A percentile compares a stretch with the other conserved stretches of the same genome.
Evolutionary conservation across 352 stramenopile species (phyloP).

Genomic region (Globisporangium recalcitrans): DNA sequence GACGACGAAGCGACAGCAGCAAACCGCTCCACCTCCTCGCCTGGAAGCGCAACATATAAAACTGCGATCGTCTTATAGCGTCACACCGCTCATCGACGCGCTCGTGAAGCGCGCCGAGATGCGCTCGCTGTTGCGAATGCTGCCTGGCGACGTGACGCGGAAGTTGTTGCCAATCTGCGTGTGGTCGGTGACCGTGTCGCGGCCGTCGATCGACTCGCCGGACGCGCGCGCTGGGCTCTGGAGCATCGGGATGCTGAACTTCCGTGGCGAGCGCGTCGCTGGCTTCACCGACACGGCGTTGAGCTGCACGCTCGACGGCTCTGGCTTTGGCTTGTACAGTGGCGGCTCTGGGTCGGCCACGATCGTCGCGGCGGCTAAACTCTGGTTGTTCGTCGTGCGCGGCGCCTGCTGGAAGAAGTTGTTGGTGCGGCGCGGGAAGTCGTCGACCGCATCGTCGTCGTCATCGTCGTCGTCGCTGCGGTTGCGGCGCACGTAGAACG

Average conservation of each 20-base stretch:
- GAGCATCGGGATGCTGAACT: conserved; percentile 22
- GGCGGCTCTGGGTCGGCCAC: conserved; percentile 11
- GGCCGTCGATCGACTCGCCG: conserved; percentile 18
- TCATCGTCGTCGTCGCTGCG: conserved; percentile 36
- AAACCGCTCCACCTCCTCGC: not conserved
- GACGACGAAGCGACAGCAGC: conserved; percentile 1
- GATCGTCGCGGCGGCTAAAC: not conserved
- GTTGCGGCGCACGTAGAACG: conserved; percentile 48
- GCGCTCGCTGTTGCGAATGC: conserved; percentile 12
- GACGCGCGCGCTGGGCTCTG: conserved; percentile 16
- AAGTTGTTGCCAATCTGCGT: conserved; percentile 3
- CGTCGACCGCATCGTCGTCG: conserved; percentile 41
- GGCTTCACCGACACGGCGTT: conserved; percentile 16
- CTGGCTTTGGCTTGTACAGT: conserved; percentile 14
- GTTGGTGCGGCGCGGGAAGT: conserved; percentile 48
- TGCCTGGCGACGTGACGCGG: conserved; percentile 14
- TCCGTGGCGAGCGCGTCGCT: conserved; percentile 8
- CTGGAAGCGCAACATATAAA: conserved; percentile 7
- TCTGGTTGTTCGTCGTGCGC: conserved; percentile 49
- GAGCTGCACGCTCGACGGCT: conserved; percentile 15
- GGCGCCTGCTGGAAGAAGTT: conserved; percentile 50
- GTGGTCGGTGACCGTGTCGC: conserved; percentile 13
- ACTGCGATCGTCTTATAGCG: conserved; percentile 14
- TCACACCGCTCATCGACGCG: conserved; percentile 17
- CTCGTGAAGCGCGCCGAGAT: conserved; percentile 17